phyloP scores from a whole-genome alignment of 495 filamentous ascomycete genomes.

The Aspergillus leporis region DNA sequence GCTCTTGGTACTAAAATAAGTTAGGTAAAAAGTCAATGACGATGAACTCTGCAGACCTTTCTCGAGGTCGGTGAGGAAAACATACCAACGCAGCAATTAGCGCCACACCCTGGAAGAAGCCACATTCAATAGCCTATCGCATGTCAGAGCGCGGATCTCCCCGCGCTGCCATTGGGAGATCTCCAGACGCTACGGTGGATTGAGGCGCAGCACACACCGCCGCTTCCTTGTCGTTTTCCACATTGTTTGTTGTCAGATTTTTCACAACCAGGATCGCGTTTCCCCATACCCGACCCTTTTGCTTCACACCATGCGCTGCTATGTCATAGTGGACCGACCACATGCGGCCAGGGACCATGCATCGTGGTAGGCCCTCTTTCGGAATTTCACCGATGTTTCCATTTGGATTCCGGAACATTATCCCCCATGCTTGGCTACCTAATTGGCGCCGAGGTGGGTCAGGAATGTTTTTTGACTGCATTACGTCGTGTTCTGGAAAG shows the following conservation, averaged over 20 bases:
- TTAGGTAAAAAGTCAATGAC: neutral
- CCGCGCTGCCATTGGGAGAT: slow-evolving; percentile 26
- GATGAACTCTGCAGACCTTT: slow-evolving; percentile 8
- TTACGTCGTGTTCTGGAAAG: slow-evolving; percentile 1
- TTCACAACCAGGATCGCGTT: no score
- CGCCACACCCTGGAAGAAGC: slow-evolving; percentile 22
- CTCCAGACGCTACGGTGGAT: slow-evolving; percentile 10
- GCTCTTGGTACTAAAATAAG: neutral
- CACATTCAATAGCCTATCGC: slow-evolving; percentile 24
- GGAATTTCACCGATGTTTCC: slow-evolving; percentile 23
- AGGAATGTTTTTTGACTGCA: slow-evolving; percentile 6
- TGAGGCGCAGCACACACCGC: slow-evolving; percentile 29
- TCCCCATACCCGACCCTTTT: neutral
- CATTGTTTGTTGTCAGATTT: neutral
- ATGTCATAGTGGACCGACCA: slow-evolving; percentile 19
- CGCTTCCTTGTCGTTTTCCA: slow-evolving; percentile 13
- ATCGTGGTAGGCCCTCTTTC: slow-evolving; percentile 5
- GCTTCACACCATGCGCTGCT: neutral
- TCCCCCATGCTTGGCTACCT: slow-evolving; percentile 14
- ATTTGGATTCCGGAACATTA: slow-evolving; percentile 13
- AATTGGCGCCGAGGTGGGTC: slow-evolving; percentile 14
- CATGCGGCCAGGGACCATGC: slow-evolving; percentile 15
- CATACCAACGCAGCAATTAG: slow-evolving; percentile 6
- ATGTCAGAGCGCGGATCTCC: slow-evolving; percentile 22
- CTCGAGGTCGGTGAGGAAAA: slow-evolving; percentile 22